These are phyloP conservation scores for Penicillium malachiteum DNA, from an alignment of 495 filamentous ascomycete species.

Conservation along the genomic window DNA sequence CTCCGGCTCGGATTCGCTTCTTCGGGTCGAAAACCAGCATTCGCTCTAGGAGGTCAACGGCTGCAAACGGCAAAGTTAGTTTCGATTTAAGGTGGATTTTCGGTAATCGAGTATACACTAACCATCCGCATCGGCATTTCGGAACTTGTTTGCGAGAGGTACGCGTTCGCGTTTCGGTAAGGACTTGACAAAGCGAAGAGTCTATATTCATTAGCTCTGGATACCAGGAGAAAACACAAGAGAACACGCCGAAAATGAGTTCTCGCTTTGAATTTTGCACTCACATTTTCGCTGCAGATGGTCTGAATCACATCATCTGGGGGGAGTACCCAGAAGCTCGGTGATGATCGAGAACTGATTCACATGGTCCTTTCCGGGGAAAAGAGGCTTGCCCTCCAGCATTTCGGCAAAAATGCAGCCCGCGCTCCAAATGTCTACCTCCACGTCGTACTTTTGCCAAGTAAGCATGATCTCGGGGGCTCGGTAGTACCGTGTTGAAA, in stretches of 20 bases:
- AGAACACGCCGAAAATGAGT: neutral
- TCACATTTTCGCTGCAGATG: slow-evolving; percentile 96
- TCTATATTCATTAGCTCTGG: slow-evolving; percentile 53
- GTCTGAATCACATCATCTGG: slow-evolving; percentile 98
- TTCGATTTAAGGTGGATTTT: neutral
- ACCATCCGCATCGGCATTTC: slow-evolving; percentile 92
- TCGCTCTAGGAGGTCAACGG: slow-evolving; percentile 87
- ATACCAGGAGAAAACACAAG: too few species aligned
- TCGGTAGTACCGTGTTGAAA: slow-evolving; percentile 97
- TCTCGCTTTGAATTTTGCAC: slow-evolving; percentile 20
- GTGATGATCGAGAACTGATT: slow-evolving; percentile 99
- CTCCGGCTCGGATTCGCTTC: slow-evolving; percentile 80
- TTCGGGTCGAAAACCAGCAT: slow-evolving; percentile 98
- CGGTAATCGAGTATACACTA: slow-evolving; percentile 26
- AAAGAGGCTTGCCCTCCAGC: slow-evolving; percentile 96
- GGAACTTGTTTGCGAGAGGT: slow-evolving; percentile 88
- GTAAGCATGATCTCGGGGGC: slow-evolving; percentile 99
- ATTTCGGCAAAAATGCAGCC: slow-evolving; percentile 99
- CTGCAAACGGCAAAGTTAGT: slow-evolving; percentile 41
- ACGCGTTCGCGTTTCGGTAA: slow-evolving; percentile 94
- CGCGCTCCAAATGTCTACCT: slow-evolving; percentile 99
- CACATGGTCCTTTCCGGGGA: slow-evolving; percentile 98
- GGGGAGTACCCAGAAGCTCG: slow-evolving; percentile 93
- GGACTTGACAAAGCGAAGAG: slow-evolving; percentile 94
- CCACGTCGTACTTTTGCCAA: slow-evolving; percentile 99